A percentile compares a stretch with the other conserved stretches of the same genome.
Evolutionary conservation across 306 rosid genomes (phyloP).

Genomic region (Fagus sylvatica): DNA sequence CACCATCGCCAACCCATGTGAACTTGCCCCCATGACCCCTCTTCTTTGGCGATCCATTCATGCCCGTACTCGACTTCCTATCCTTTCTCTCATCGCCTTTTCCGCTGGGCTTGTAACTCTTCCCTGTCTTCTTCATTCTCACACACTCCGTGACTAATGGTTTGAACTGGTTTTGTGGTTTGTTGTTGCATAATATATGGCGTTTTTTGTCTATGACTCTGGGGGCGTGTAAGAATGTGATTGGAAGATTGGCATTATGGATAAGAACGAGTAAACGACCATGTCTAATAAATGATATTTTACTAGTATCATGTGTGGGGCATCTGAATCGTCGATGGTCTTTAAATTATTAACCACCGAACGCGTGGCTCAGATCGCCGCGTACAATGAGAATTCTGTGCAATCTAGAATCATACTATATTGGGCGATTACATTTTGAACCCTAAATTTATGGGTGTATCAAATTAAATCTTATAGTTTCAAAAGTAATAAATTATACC

Average conservation of each 20-base stretch:
- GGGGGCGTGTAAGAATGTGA: neutral
- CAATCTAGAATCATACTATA: too few species aligned
- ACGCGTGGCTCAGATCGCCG: too few species aligned
- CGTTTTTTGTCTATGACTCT: neutral
- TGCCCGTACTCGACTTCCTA: constrained; percentile 74
- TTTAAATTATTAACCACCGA: too few species aligned
- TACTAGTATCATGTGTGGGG: too few species aligned
- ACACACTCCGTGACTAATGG: neutral
- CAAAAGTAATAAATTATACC: too few species aligned
- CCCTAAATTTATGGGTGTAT: too few species aligned
- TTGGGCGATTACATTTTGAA: too few species aligned
- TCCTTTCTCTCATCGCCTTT: constrained; percentile 61
- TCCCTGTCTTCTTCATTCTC: constrained; percentile 66
- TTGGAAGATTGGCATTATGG: constrained; percentile 11
- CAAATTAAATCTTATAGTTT: too few species aligned
- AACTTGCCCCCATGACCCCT: constrained; percentile 93
- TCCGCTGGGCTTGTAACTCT: constrained; percentile 47
- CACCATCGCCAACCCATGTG: constrained; percentile 76
- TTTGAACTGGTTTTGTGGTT: accelerated
- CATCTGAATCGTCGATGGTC: too few species aligned
- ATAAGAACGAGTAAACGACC: constrained; percentile 19
- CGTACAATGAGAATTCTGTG: too few species aligned
- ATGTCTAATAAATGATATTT: too few species aligned
- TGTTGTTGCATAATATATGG: neutral
- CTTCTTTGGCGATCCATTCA: constrained; percentile 91